Base-by-base conservation (phyloP, 306 rosid species). In the Inga leiocalycina region DNA sequence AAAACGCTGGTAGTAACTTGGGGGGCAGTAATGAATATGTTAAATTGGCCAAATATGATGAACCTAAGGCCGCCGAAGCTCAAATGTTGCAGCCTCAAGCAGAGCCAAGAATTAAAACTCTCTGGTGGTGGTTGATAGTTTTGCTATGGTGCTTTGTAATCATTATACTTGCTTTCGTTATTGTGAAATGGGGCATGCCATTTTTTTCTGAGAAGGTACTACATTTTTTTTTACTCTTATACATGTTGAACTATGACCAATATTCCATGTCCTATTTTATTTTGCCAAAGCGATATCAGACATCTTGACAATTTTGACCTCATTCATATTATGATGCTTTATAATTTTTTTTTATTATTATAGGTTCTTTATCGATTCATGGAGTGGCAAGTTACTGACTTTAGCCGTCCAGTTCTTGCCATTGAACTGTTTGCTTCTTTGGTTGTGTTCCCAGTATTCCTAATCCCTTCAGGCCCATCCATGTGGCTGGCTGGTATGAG, bases 401-500 rank as follows among this genome's bases (percentile, higher is more conserved):
- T 96, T 82, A 95, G 99, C 79, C 94, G 92, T 78, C 99, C 99
- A 12, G 92, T 82, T 89, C 98, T 93, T 81, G 97, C 96, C 80
- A 51, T 91, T 62, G 88, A 87, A 84, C 97, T 93, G 17, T 88
- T 93, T 83, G 96, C 94, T 86, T 96, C 99, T 83, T 81, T 93
- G 74, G 97, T 97, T 51, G 84, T 93, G 45, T 96, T 96, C 84
- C 99, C 98, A 4, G 93, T 90, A 72, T 73, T 96, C 52, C 81
- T 96, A 74, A 83, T 96, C 71, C 98, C 98, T 79, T 93, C 99
- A 49, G 97, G 97, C 56, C 99, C 99, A 86, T 93, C 99, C 85
- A 93, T 96, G 98, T 96, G 99, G 98, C 84, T 93, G 91, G 96
- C 97, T 56, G 97, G 98, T 70, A 96, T 96, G 99, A 93, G 89